Evolutionary conservation across 73 alveolate genomes (phyloP).

Genomic region (Strombidium stylifer): DNA sequence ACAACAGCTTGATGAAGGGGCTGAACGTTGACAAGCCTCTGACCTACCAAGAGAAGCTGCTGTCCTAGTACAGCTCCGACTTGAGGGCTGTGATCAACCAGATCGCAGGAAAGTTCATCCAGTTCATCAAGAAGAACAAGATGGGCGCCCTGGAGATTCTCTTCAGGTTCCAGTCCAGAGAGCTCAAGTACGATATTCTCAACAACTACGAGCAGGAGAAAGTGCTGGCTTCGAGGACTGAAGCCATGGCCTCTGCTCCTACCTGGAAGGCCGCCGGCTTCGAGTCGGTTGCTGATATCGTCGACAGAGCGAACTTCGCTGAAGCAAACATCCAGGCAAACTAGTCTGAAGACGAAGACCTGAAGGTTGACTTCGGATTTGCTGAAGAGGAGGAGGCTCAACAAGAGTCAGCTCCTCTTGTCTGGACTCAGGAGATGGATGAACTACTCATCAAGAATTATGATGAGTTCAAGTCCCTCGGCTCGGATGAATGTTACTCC

Average conservation of each 20-base stretch:
- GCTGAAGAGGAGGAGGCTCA: background rate
- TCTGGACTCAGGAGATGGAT: conserved; percentile 77
- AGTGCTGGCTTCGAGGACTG: too few species aligned
- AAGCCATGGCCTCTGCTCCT: background rate
- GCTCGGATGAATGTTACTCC: conserved; percentile 14
- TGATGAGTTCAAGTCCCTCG: conserved; percentile 60
- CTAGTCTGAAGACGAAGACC: background rate
- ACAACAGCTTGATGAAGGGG: conserved; percentile 23
- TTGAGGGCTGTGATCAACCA: conserved; percentile 32
- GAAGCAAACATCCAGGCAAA: background rate
- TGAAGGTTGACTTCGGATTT: conserved; percentile 7
- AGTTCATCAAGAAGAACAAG: conserved; percentile 49
- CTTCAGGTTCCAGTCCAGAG: conserved; percentile 60
- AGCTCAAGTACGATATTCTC: conserved; percentile 52
- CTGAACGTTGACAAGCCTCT: background rate
- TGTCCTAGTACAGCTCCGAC: conserved; percentile 22
- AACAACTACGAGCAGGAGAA: conserved; percentile 53
- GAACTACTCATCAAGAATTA: conserved; percentile 60
- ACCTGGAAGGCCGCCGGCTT: background rate
- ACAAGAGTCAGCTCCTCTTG: background rate
- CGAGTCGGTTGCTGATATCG: too few species aligned
- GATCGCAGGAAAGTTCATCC: conserved; percentile 58
- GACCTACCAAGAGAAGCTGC: conserved; percentile 1
- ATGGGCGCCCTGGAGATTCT: conserved; percentile 62
- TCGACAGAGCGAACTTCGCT: too few species aligned